These are phyloP conservation scores for Saccharomycopsis selenospora DNA, from an alignment of 805 yeast genomes.

Conservation along the genomic window DNA sequence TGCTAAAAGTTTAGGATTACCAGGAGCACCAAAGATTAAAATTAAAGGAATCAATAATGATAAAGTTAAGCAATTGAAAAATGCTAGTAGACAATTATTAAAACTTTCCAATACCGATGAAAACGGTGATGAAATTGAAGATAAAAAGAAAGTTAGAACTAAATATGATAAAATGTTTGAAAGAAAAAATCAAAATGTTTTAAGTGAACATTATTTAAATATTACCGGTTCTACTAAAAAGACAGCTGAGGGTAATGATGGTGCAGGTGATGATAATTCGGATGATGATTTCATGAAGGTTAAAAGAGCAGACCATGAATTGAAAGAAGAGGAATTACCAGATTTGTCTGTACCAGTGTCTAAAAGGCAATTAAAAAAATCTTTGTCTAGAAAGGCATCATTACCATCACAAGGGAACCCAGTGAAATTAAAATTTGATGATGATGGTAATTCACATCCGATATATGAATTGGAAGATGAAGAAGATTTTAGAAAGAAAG, in stretches of 20 bases:
- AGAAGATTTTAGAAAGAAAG: slow-evolving; percentile 68
- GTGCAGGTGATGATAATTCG: slow-evolving; percentile 40
- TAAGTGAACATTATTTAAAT: slow-evolving; percentile 80
- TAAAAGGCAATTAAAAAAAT: slow-evolving; percentile 77
- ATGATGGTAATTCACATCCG: slow-evolving; percentile 89
- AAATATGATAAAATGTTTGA: slow-evolving; percentile 95
- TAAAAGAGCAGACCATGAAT: slow-evolving; percentile 67
- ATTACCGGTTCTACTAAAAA: slow-evolving; percentile 44
- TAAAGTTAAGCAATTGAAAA: slow-evolving; percentile 64
- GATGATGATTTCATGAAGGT: slow-evolving; percentile 77
- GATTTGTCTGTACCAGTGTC: slow-evolving; percentile 61
- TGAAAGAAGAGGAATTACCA: slow-evolving; percentile 59
- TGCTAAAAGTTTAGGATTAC: slow-evolving; percentile 85
- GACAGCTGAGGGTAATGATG: slow-evolving; percentile 23
- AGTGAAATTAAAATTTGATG: slow-evolving; percentile 80
- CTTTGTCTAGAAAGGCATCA: slow-evolving; percentile 77
- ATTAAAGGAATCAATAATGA: slow-evolving; percentile 44
- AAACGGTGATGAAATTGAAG: slow-evolving; percentile 51
- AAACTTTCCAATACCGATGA: slow-evolving; percentile 50
- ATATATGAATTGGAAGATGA: slow-evolving; percentile 87
- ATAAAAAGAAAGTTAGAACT: slow-evolving; percentile 54
- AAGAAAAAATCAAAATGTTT: slow-evolving; percentile 84
- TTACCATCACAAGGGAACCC: slow-evolving; percentile 57
- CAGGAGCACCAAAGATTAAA: slow-evolving; percentile 93
- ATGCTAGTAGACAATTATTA: slow-evolving; percentile 65